A percentile compares a stretch with the other conserved stretches of the same genome.
Conservation (phyloP, 768 basidiomycete species). For the Tylopilus plumbeoviolaceoides region DNA sequence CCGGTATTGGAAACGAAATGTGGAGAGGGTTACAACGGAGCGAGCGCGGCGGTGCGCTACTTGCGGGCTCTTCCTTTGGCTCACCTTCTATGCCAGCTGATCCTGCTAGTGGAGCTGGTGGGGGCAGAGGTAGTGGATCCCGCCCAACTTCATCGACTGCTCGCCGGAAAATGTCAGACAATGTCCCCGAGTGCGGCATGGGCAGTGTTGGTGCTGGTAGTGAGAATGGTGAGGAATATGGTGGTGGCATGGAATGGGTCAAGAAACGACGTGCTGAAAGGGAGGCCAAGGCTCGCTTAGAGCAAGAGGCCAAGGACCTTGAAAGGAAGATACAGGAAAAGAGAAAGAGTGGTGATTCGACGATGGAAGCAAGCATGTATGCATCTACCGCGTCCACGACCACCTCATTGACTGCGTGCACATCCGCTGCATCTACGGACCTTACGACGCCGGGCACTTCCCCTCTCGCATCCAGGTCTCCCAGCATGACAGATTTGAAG, state of each 20-base stretch:
- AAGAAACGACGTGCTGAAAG: slow-evolving; percentile 58
- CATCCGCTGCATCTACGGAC: slow-evolving; percentile 15
- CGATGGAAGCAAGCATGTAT: slow-evolving; percentile 18
- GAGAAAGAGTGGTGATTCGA: slow-evolving; percentile 20
- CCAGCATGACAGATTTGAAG: slow-evolving; percentile 17
- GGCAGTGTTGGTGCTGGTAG: slow-evolving; percentile 17
- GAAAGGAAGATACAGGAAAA: slow-evolving; percentile 17
- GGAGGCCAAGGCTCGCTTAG: slow-evolving; percentile 36
- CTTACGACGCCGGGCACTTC: slow-evolving; percentile 19
- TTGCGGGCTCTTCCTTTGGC: slow-evolving; percentile 13
- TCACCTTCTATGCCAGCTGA: slow-evolving; percentile 15
- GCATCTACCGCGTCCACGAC: slow-evolving; percentile 22
- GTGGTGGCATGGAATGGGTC: slow-evolving; percentile 86
- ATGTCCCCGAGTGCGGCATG: slow-evolving; percentile 27
- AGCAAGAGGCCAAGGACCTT: slow-evolving; percentile 15
- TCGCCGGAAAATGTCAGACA: slow-evolving; percentile 17
- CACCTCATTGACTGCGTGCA: slow-evolving; percentile 21
- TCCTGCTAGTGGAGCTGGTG: slow-evolving; percentile 24
- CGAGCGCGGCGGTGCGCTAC: slow-evolving; percentile 24
- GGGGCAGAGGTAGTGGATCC: slow-evolving; percentile 10
- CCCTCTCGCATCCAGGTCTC: slow-evolving; percentile 19
- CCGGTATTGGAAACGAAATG: slow-evolving; percentile 25
- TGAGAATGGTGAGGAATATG: slow-evolving; percentile 63
- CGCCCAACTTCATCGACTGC: slow-evolving; percentile 1
- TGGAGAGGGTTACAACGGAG: slow-evolving; percentile 27